Conservation (phyloP, 768 basidiomycete genomes). For the Macrolepiota dolichaula region DNA sequence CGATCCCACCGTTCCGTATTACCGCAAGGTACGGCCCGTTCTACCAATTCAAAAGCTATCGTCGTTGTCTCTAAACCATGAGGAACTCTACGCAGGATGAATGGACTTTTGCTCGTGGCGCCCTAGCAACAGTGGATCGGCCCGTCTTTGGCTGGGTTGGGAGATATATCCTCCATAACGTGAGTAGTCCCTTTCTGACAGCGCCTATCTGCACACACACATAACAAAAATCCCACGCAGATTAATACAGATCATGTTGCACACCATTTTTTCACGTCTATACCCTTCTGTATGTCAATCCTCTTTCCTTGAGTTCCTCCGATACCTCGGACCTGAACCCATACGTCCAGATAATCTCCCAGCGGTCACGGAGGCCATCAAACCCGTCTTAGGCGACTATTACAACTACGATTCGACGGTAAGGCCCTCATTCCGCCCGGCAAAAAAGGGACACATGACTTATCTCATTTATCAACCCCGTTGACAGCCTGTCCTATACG, state of each 20-base stretch:
- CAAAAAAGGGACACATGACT: too few relatives aligned
- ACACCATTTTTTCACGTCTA: slow-evolving; percentile 57
- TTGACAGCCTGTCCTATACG: slow-evolving; percentile 35
- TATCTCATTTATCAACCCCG: background rate
- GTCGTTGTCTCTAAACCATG: background rate
- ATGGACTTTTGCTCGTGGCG: slow-evolving; percentile 62
- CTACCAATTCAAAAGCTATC: background rate
- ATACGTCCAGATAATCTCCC: slow-evolving; percentile 44
- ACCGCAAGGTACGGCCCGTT: slow-evolving; percentile 37
- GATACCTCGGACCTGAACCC: background rate
- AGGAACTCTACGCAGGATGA: slow-evolving; percentile 29
- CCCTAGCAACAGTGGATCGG: slow-evolving; percentile 57
- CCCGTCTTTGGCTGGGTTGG: slow-evolving; percentile 59
- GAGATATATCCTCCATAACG: slow-evolving; percentile 53
- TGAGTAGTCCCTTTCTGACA: slow-evolving; percentile 18
- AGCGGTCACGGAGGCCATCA: slow-evolving; percentile 41
- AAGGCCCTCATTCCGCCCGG: slow-evolving; percentile 11
- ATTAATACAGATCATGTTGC: slow-evolving; percentile 50
- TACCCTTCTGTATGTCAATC: slow-evolving; percentile 52
- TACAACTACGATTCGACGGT: slow-evolving; percentile 61
- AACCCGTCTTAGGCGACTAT: slow-evolving; percentile 46
- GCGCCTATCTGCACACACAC: background rate
- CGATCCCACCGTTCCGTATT: slow-evolving; percentile 57
- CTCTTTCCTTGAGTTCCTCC: background rate
- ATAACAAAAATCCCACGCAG: slow-evolving; percentile 18